Percentiles rank a stretch among this genome's conserved stretches.
These are phyloP conservation scores for Kwoniella dendrophila DNA, from an alignment of 768 basidiomycete species.

Conservation along the genomic window DNA sequence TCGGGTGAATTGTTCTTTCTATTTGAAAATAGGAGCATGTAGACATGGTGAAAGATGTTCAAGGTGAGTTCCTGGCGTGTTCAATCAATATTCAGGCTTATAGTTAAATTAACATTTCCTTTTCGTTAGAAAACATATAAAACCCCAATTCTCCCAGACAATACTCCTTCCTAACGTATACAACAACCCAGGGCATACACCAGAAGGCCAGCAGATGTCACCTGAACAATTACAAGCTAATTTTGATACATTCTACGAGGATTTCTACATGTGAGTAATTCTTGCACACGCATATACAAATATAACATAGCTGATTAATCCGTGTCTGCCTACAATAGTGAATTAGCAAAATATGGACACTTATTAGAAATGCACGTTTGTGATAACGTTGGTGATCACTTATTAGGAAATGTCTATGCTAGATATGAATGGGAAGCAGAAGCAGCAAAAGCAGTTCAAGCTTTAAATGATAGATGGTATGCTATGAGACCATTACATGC, in stretches of 20 bases:
- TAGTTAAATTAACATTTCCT: not conserved
- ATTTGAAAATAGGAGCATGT: constrained; percentile 99
- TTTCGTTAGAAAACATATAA: constrained; percentile 75
- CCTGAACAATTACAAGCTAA: constrained; percentile 65
- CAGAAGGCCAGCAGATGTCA: constrained; percentile 64
- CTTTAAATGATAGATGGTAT: constrained; percentile 95
- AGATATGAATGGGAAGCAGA: constrained; percentile 99
- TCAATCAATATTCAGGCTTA: not conserved
- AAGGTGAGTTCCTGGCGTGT: constrained; percentile 57
- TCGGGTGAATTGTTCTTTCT: constrained; percentile 98
- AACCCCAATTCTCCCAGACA: constrained; percentile 95
- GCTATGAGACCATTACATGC: constrained; percentile 93
- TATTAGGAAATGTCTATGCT: constrained; percentile 96
- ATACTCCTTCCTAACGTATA: constrained; percentile 96
- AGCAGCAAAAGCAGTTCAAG: constrained; percentile 88
- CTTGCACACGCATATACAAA: not conserved
- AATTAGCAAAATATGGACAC: constrained; percentile 92
- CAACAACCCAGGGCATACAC: constrained; percentile 88
- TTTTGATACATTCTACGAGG: constrained; percentile 64
- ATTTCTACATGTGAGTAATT: constrained; percentile 71
- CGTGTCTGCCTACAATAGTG: constrained; percentile 57
- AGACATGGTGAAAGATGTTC: constrained; percentile 98
- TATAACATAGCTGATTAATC: constrained; percentile 13
- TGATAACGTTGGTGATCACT: constrained; percentile 98
- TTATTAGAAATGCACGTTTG: constrained; percentile 96